Conservation (phyloP, 2,329 filamentous ascomycete genomes). For the Aureobasidium sp. region DNA sequence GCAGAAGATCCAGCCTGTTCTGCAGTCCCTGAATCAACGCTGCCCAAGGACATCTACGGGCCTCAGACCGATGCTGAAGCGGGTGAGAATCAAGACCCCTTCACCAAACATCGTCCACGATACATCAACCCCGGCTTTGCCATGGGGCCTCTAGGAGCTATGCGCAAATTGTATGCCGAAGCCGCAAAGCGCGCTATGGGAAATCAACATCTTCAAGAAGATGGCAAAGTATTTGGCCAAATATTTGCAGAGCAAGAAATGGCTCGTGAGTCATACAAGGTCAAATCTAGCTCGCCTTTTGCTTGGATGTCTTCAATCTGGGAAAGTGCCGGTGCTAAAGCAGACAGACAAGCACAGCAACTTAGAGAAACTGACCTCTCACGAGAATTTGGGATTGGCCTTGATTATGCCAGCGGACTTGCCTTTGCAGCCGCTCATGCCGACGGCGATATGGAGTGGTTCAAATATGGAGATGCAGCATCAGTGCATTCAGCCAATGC, state of each 20-base stretch:
- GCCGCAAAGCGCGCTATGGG: conserved; percentile 28
- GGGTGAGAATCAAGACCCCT: conserved; percentile 27
- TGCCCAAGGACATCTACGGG: conserved; percentile 45
- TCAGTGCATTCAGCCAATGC: conserved; percentile 19
- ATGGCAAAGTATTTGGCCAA: conserved; percentile 32
- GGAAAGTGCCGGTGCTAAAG: neutral
- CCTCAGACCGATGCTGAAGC: conserved; percentile 43
- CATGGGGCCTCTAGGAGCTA: conserved; percentile 24
- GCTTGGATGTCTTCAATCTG: neutral
- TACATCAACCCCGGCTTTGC: conserved; percentile 30
- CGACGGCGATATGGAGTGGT: conserved; percentile 25
- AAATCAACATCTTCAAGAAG: conserved; percentile 25
- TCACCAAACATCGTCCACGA: conserved; percentile 35
- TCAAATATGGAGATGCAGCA: conserved; percentile 20
- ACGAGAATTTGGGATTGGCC: conserved; percentile 27
- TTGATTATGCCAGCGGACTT: conserved; percentile 26
- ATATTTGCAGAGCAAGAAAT: conserved; percentile 29
- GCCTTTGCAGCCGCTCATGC: conserved; percentile 24
- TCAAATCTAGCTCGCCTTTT: neutral
- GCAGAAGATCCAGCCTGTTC: conserved; percentile 44
- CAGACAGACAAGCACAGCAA: conserved; percentile 3
- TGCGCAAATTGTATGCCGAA: conserved; percentile 25
- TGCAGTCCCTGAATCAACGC: conserved; percentile 45
- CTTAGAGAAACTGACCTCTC: conserved; percentile 27
- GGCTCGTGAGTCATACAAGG: conserved; percentile 26